Evolutionary conservation across 2,329 filamentous ascomycete genomes (phyloP).

Genomic region (Talaromyces sp.): DNA sequence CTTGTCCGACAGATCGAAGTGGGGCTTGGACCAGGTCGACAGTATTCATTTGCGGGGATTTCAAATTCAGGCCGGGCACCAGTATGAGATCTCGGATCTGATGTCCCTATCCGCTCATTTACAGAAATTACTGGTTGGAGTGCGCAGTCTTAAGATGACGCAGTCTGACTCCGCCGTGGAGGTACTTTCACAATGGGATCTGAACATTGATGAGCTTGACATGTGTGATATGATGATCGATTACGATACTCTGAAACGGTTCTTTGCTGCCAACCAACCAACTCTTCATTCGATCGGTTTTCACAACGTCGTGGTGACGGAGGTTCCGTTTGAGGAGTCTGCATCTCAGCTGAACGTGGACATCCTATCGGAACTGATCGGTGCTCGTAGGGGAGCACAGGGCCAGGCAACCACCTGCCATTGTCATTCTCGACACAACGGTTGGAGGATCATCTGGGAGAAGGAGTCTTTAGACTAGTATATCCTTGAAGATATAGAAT

Average conservation of each 20-base stretch:
- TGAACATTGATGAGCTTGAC: background rate
- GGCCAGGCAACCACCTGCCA: background rate
- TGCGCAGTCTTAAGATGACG: background rate
- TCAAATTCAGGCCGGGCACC: background rate
- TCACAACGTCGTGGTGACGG: slow-evolving; percentile 1
- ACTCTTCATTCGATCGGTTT: slow-evolving; percentile 1
- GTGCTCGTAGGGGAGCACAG: background rate
- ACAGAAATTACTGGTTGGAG: background rate
- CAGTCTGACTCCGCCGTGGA: background rate
- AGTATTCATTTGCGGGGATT: background rate
- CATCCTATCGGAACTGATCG: background rate
- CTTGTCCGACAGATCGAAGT: background rate
- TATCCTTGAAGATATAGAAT: background rate
- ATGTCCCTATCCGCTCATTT: background rate
- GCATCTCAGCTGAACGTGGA: background rate
- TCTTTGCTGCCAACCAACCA: background rate
- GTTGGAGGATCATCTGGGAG: background rate
- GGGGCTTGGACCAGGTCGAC: background rate
- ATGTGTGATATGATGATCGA: background rate
- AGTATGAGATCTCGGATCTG: background rate
- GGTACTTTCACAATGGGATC: background rate
- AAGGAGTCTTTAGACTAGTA: background rate
- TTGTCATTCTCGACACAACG: background rate
- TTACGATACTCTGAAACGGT: background rate
- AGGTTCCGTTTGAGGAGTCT: slow-evolving; percentile 6